Conservation (phyloP, 768 basidiomycete species). For the Pleurotus sapidus region DNA sequence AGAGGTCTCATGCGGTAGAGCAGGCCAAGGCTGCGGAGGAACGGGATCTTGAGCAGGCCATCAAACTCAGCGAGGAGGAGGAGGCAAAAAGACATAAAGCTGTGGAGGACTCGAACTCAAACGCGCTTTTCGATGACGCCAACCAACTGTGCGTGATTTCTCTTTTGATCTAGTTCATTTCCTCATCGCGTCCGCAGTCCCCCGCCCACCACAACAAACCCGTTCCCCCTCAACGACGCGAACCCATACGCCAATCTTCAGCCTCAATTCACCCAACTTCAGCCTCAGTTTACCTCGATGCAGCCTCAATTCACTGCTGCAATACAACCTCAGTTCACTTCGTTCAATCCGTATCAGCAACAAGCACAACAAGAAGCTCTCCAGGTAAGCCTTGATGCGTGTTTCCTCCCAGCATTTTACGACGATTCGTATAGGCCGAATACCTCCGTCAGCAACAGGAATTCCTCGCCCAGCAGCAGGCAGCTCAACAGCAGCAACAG, state of each 20-base stretch:
- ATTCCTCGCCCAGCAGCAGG: slow-evolving; percentile 49
- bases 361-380: slow-evolving; percentile 89
- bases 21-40: slow-evolving; percentile 65
- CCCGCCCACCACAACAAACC: slow-evolving; percentile 35
- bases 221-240: slow-evolving; percentile 63
- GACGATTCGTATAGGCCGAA: slow-evolving; percentile 52
- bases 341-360: slow-evolving; percentile 93
- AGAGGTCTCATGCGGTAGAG: slow-evolving; percentile 68
- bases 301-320: slow-evolving; percentile 58
- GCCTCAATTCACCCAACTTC: slow-evolving; percentile 43
- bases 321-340: slow-evolving; percentile 82
- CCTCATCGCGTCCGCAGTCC: slow-evolving; percentile 16
- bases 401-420: slow-evolving; percentile 1
- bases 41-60: slow-evolving; percentile 77
- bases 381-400: slow-evolving; percentile 35
- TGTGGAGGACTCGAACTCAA: slow-evolving; percentile 70
- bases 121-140: slow-evolving; percentile 83
- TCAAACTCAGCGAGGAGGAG: slow-evolving; percentile 88
- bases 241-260: slow-evolving; percentile 47
- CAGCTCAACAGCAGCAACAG: slow-evolving; percentile 52
- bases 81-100: slow-evolving; percentile 73
- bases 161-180: no score
- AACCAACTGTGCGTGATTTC: slow-evolving; percentile 62
- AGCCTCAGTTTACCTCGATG: slow-evolving; percentile 68
- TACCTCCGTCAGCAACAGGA: slow-evolving; percentile 75